Percentiles rank a stretch among this genome's conserved stretches.
phyloP scores from a whole-genome alignment of 2,329 filamentous ascomycete species.

The Cercospora sojina region DNA sequence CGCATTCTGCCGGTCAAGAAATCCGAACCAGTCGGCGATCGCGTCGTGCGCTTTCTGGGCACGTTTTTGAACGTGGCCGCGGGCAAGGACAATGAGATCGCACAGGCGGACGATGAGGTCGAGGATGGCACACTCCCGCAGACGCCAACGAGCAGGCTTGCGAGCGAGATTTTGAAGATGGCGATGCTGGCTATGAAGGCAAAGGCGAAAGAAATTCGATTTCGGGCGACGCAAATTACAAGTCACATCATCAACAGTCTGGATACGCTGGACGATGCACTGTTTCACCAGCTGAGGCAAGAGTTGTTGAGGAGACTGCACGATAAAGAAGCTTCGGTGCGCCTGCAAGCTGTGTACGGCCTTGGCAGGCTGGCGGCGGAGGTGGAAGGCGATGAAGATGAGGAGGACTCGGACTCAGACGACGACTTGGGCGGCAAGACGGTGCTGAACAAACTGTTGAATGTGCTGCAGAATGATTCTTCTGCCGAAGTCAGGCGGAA shows the following conservation, averaged over 20 bases:
- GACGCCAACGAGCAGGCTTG: conserved; percentile 79
- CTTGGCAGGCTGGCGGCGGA: conserved; percentile 76
- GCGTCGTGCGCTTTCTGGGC: conserved; percentile 81
- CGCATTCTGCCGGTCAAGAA: conserved; percentile 87
- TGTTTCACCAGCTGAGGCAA: conserved; percentile 79
- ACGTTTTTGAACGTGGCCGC: conserved; percentile 72
- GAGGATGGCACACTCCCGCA: conserved; percentile 64
- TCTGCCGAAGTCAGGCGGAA: conserved; percentile 90
- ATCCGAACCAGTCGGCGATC: conserved; percentile 82
- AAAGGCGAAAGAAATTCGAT: conserved; percentile 92
- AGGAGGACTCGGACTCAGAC: conserved; percentile 67
- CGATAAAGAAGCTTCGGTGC: conserved; percentile 90
- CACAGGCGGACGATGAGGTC: conserved; percentile 58
- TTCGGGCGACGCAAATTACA: conserved; percentile 83
- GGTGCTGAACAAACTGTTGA: conserved; percentile 77
- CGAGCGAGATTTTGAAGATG: conserved; percentile 68
- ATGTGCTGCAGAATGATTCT: conserved; percentile 88
- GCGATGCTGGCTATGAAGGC: conserved; percentile 73
- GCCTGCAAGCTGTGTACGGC: conserved; percentile 87
- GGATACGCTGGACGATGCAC: conserved; percentile 85
- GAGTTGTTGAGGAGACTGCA: conserved; percentile 80
- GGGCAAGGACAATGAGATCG: conserved; percentile 53
- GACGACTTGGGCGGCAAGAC: conserved; percentile 64
- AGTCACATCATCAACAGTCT: conserved; percentile 90
- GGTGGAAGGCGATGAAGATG: conserved; percentile 63